Conservation (phyloP, 441 rosid species). For the Geranium incanum region DNA sequence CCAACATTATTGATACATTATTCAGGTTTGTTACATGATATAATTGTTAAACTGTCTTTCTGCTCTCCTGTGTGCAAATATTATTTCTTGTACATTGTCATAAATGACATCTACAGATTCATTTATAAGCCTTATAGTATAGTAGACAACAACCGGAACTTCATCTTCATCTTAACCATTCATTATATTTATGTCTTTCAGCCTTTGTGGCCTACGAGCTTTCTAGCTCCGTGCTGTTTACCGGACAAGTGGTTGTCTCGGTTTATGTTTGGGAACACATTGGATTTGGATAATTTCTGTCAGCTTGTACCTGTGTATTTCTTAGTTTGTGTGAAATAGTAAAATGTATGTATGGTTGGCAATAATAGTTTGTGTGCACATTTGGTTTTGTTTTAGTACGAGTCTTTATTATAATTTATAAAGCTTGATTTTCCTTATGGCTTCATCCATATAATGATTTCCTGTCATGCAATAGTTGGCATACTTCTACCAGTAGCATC, state of each 20-base stretch:
- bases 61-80: background rate
- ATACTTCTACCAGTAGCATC: background rate
- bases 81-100: background rate
- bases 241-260: background rate
- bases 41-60: background rate
- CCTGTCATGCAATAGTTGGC: background rate
- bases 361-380: background rate
- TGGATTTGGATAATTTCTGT: background rate
- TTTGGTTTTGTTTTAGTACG: background rate
- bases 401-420: background rate
- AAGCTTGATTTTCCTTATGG: constrained; percentile 1
- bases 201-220: constrained; percentile 5
- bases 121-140: background rate
- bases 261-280: background rate
- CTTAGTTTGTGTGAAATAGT: background rate
- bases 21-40: constrained; percentile 47
- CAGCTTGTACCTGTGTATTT: background rate
- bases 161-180: constrained; percentile 2
- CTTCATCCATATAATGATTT: background rate
- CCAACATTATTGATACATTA: constrained; percentile 82
- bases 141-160: background rate
- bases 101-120: background rate
- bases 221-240: background rate
- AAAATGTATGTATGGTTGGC: background rate
- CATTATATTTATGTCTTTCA: background rate